Percentiles rank a stretch among this genome's conserved stretches.
These are phyloP conservation scores for Phalaenopsis hybrid DNA, from an alignment of 116 monocot genomes.

Conservation along the genomic window DNA sequence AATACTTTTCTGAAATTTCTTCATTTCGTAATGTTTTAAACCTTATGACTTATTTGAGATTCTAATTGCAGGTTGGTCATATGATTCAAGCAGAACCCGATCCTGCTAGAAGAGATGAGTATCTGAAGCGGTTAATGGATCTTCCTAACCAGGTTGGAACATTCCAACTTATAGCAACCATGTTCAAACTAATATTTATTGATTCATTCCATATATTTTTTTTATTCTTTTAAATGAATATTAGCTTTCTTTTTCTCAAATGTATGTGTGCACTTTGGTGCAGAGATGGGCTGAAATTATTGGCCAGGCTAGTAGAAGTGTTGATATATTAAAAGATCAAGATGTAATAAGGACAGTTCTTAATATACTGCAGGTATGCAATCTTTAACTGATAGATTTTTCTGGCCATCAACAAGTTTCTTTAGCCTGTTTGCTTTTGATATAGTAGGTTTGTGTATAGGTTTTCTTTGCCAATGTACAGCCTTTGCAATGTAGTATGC, in stretches of 20 bases:
- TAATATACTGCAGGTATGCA: conserved; percentile 87
- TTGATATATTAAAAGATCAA: conserved; percentile 88
- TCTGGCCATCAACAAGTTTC: neutral
- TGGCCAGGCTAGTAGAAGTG: conserved; percentile 39
- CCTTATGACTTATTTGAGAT: neutral
- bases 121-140: conserved; percentile 89
- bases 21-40: neutral
- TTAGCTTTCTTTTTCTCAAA: neutral
- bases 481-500: neutral
- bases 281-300: conserved; percentile 89
- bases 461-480: neutral
- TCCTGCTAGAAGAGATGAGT: conserved; percentile 82
- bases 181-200: neutral
- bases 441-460: neutral
- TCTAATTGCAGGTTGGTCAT: conserved; percentile 64
- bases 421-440: neutral
- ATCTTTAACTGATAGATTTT: neutral
- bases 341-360: conserved; percentile 89
- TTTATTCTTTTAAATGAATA: neutral
- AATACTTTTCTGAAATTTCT: neutral
- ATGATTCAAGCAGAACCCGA: conserved; percentile 99
- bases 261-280: neutral
- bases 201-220: neutral
- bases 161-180: neutral
- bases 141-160: conserved; percentile 79